These are phyloP conservation scores for Amoebophrya sp. DNA, from an alignment of 169 alveolate species.

Conservation along the genomic window DNA sequence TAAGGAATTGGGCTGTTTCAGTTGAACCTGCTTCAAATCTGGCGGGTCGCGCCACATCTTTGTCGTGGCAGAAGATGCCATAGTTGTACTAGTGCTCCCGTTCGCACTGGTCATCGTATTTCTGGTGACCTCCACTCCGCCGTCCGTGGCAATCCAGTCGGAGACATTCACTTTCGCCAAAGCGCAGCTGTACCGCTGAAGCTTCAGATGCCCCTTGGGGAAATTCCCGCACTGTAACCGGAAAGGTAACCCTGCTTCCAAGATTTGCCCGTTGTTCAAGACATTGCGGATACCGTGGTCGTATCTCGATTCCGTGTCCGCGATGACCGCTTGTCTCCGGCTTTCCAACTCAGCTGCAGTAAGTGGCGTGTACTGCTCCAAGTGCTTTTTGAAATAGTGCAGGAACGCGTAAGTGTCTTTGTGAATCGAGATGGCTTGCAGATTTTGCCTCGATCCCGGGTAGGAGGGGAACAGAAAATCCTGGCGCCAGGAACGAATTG, in stretches of 20 bases:
- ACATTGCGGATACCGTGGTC: background rate
- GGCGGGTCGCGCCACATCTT: slow-evolving; percentile 20
- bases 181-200: background rate
- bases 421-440: background rate
- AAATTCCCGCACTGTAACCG: background rate
- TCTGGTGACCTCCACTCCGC: background rate
- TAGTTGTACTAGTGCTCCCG: too few species aligned
- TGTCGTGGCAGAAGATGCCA: too few species aligned
- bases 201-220: background rate
- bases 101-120: too few species aligned
- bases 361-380: background rate
- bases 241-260: background rate
- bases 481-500: too few species aligned
- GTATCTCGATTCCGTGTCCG: background rate
- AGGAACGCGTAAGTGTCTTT: background rate
- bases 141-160: background rate
- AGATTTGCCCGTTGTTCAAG: background rate
- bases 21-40: background rate
- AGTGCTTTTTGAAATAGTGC: background rate
- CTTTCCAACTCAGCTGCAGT: background rate
- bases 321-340: background rate
- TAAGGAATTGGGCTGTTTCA: background rate
- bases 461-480: background rate
- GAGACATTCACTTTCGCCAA: background rate
- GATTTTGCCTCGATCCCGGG: background rate